Evolutionary conservation across 2,329 filamentous ascomycete genomes (phyloP), one percentile per base, ranked within the genome.

Genomic region (Arthrobotrys pseudoclavata): DNA sequence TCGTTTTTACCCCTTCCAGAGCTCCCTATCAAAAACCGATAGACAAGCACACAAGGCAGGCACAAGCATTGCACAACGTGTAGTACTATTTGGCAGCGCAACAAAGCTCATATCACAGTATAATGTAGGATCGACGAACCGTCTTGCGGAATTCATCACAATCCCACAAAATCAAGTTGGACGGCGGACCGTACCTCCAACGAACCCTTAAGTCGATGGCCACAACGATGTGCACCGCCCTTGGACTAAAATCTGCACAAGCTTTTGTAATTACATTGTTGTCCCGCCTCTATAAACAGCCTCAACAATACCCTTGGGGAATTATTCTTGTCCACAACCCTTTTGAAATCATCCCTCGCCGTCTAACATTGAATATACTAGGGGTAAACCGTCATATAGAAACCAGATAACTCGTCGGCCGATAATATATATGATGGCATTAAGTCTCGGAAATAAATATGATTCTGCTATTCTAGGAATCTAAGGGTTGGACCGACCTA

Each of bases 1-100:
- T 60, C 34, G 18, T 26, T 60, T 18, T 53, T 31, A 31, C 5
- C 50, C 52, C 52, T 37, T 37, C 31, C 29, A 13, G 31, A 57
- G 50, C 50, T 31, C 50, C 26, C 50, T 31, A 31, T 53, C 24
- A 57, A 55, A 37, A 37, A 57, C 40, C 52, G 52, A 57, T 57
- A 57, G 29, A 22, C 26, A 29, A 29, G 3, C 3, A 3, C 4
- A 45, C 1, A n/a, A 29, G 13, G 50, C 7, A 55, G 3, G 55
- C n/a, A 60, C 55, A 40, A 42, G 52, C 55, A 60, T 42, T 40
- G 34, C 55, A 42, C 55, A 42, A 60, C 2, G 24, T 12, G 18
- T 42, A 60, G 31, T n/a, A 20, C 29, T 29, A 26, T 24, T 57
- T n/a, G 20, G 29, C 12, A 20, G 9, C 10, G 9, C n/a, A 34